phyloP scores from a whole-genome alignment of 2,329 filamentous ascomycete species.

The Monosporascus ibericus region DNA sequence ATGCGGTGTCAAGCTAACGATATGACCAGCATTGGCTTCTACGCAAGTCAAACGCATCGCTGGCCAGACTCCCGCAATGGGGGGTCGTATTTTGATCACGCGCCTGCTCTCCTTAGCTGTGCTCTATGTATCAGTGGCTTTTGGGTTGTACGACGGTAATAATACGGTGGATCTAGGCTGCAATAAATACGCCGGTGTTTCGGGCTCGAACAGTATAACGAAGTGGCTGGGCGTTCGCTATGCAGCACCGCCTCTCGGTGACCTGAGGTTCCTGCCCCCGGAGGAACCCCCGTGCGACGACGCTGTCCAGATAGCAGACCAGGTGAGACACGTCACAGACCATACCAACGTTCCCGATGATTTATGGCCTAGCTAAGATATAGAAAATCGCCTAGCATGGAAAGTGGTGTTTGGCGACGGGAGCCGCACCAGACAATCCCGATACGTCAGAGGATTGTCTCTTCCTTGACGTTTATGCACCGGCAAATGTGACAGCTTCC shows the following conservation, averaged over 20 bases:
- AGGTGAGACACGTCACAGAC: constrained; percentile 31
- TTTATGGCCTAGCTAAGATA: neutral
- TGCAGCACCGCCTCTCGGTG: constrained; percentile 61
- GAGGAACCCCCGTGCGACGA: constrained; percentile 48
- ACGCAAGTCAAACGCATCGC: neutral
- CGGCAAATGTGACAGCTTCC: constrained; percentile 40
- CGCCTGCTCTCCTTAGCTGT: constrained; percentile 9
- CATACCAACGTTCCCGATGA: neutral
- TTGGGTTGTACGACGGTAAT: constrained; percentile 11
- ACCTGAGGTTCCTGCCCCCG: constrained; percentile 62
- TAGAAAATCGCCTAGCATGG: constrained; percentile 15
- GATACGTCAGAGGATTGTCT: constrained; percentile 57
- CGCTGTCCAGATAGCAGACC: constrained; percentile 46
- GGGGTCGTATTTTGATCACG: neutral
- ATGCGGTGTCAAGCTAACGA: neutral
- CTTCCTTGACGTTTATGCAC: constrained; percentile 59
- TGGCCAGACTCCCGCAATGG: neutral
- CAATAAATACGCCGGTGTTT: constrained; percentile 55
- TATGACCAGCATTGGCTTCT: neutral
- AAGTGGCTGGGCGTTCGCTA: constrained; percentile 73
- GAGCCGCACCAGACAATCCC: constrained; percentile 6
- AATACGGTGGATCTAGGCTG: constrained; percentile 57
- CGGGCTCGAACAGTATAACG: constrained; percentile 50
- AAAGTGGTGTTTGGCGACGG: constrained; percentile 18
- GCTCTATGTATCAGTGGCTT: neutral